Evolutionary conservation across 345 rosid species (phyloP), one percentile per base, ranked within the genome.

Genomic region (Erodium maritimum): DNA sequence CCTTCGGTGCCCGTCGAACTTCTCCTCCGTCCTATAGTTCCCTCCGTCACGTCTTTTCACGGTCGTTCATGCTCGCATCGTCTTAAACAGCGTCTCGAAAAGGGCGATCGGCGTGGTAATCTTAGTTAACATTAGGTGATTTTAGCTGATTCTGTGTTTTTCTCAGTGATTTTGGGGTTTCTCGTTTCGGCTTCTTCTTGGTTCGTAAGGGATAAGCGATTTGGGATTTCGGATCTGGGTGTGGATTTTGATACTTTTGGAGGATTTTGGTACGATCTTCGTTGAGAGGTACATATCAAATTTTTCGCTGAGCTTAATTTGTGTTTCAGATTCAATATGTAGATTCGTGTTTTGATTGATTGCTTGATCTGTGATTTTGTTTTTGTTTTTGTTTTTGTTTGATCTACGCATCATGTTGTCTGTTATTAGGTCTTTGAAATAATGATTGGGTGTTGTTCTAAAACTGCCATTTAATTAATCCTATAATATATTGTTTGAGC

Each of bases 91-190:
- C 48, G 48, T 71, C 89, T 93, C 60, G 78, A 86, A 66, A 93
- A 93, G 71, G 54, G 94, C 65, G 91, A 90, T 83, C 81, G 96
- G 75, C 99, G 96, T 78, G 95, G 91, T 85, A 85, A 85, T 76
- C 97, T 90, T 75, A 87, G 97, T 83, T 90, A 83, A 82, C 88
- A 52, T 64, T 73, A 16, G 61, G 67, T 21, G 42, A 18, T 46
- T 29, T 25, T 48, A 19, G 23, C 55, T 14, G 22, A 20, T 59
- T 37, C 57, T 21, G 1, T 42, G n/a, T 48, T 22, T 42, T 23
- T 3, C 25, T 23, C 37, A 11, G 42, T 22, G 37, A 23, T 21
- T 3, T 55, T 55, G 17, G 14, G 58, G 16, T 16, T n/a, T 6
- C 34, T 55, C 58, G 29, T 55, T 23, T 23, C 25, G 19, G 34